Conservation (phyloP, 78 protist species). For the Dictyostelium discoideum region DNA sequence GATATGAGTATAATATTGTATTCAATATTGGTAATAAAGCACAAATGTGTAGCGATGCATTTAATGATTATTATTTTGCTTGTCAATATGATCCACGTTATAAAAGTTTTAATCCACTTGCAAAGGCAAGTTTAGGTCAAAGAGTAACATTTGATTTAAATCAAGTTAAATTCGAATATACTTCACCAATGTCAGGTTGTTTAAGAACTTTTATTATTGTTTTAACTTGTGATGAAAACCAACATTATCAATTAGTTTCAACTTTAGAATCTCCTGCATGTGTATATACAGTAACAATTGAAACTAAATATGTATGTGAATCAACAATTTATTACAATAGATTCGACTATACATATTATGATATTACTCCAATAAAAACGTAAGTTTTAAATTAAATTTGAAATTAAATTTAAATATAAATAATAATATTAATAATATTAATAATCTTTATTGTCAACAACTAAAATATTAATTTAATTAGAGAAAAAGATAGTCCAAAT, state of each 20-base stretch:
- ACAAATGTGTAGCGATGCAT: not conserved
- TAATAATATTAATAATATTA: too few species aligned
- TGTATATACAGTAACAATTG: too few species aligned
- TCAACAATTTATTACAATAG: too few species aligned
- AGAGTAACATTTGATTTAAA: not conserved
- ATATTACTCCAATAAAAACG: not conserved
- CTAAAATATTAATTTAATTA: too few species aligned
- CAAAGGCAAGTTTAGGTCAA: not conserved
- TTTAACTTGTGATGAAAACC: not conserved
- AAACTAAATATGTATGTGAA: too few species aligned
- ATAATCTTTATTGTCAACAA: too few species aligned
- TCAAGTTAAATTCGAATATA: not conserved
- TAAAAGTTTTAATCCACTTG: not conserved
- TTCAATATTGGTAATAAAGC: conserved; percentile 1
- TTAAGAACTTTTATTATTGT: not conserved
- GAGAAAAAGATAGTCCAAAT: too few species aligned
- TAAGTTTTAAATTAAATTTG: not conserved
- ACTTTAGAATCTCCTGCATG: too few species aligned
- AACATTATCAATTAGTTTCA: not conserved
- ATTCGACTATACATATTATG: too few species aligned
- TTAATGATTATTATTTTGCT: not conserved
- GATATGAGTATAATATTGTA: not conserved
- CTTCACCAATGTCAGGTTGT: too few species aligned
- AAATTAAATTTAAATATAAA: too few species aligned
- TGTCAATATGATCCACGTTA: not conserved